Evolutionary conservation across 169 alveolate genomes (phyloP), one percentile per base, ranked within the genome.

Genomic region (Plasmodium gaboni): DNA sequence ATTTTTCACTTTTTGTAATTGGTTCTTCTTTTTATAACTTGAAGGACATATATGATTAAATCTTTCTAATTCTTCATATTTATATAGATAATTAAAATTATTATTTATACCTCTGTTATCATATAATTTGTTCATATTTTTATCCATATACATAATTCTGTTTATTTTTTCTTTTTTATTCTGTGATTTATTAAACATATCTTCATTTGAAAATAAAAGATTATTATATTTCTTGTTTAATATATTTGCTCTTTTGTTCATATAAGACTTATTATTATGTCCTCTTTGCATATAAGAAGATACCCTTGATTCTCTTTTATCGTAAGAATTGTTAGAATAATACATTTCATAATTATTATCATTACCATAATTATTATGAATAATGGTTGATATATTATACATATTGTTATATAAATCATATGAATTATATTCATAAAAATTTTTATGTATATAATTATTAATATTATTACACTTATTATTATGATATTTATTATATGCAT

Each of bases 1-100:
- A 48, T 12, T 50, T 48, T 73, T 72, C 32, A 73, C 44, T 2
- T 73, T 50, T 3, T 73, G 57, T 42, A 67, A 42, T 42, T 51
- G 61, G 61, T 51, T 12, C 7, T 51, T 51, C 7, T 51, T 51
- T 51, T 51, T 51, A 51, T 53, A 13, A 10, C 19, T 53, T 10
- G 19, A n/a, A 17, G 7, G 24, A 17, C n/a, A n/a, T 53, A 53
- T n/a, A 6, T 17, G 24, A 17, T 53, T 53, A n/a, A 53, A 53
- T 13, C 63, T 53, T 5, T 53, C 19, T 53, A 53, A 38, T 38
- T 38, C 46, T 38, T 38, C 46, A 1, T 38, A 38, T 5, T 5
- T 38, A 38, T 38, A 38, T 38, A 5, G 1, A 38, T 38, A 38
- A 3, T 38, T 38, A 38, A 38, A 38, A 38, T 38, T 38, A 38